Evolutionary conservation across 768 basidiomycete genomes (phyloP), one percentile per base, ranked within the genome.

Genomic region (Bullera alba): DNA sequence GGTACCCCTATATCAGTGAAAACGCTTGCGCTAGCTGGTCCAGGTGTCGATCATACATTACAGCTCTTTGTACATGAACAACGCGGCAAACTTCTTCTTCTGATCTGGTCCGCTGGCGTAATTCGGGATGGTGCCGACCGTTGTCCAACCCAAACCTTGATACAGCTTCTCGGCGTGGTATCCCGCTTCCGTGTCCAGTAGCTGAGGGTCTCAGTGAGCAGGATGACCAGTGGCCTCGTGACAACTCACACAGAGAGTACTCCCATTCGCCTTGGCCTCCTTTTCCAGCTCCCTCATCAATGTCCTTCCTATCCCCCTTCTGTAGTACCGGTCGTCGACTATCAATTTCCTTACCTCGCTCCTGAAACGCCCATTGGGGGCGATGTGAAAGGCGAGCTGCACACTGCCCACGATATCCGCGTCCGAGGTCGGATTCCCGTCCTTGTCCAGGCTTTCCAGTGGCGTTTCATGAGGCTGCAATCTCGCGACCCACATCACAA

Each of bases 121-220:
- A 19, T 42, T 50, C 15, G 54, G 54, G 14, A 56, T 34, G n/a
- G 27, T 23, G 5, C 54, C 54, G 10, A 38, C 6, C 15, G 38
- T 28, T 17, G 41, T 50, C 54, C 54, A 56, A 4, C 54, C 54
- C 26, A 50, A 12, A 6, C 25, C 27, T 23, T 16, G 17, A 30
- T 56, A 56, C 17, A 56, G 43, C 22, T 56, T 42, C 38, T 56
- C 49, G 7, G 54, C 54, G 17, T 27, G 6, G 23, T 56, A 56
- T 1, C 49, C 54, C 16, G 42, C 54, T 37, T 56, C 54, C n/a
- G 54, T 56, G 29, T 56, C 54, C n/a, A 56, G 26, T 32, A 56
- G 38, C 54, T 56, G 22, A 34, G 32, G n/a, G 32, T 10, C 10
- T 10, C 10, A 34, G 32, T 10, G 32, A 34, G 32, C 8, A n/a